Evolutionary conservation across 2,329 filamentous ascomycete genomes (phyloP).

Genomic region (Blumeriella jaapii): DNA sequence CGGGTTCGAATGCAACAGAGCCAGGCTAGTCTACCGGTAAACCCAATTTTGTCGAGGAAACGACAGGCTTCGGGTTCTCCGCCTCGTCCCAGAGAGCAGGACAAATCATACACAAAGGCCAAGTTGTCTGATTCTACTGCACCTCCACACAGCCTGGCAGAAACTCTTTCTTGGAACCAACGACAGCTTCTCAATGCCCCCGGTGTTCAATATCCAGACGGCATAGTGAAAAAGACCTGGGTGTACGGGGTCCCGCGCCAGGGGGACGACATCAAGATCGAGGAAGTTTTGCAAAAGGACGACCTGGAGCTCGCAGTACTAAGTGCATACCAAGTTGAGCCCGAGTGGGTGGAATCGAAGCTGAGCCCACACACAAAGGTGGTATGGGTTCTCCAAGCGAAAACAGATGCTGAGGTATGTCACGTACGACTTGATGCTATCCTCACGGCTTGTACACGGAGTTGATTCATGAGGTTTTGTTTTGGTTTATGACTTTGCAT

Average conservation of each 20-base stretch:
- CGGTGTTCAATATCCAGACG: constrained; percentile 31
- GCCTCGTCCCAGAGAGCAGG: neutral
- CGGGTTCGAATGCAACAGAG: constrained; percentile 43
- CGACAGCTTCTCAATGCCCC: constrained; percentile 5
- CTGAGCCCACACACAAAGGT: constrained; percentile 52
- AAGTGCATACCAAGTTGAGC: constrained; percentile 80
- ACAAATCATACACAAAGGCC: neutral
- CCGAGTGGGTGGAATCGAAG: constrained; percentile 43
- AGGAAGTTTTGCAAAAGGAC: constrained; percentile 69
- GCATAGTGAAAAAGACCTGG: constrained; percentile 75
- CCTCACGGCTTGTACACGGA: too few relatives aligned
- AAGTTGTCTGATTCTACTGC: neutral
- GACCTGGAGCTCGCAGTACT: constrained; percentile 67
- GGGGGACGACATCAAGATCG: constrained; percentile 70
- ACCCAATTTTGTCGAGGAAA: constrained; percentile 12
- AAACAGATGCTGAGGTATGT: constrained; percentile 38
- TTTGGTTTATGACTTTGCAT: too few relatives aligned
- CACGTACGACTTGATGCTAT: too few relatives aligned
- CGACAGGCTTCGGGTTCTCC: constrained; percentile 17
- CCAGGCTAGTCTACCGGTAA: neutral
- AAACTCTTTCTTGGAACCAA: constrained; percentile 7
- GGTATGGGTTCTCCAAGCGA: constrained; percentile 46
- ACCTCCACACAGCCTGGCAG: neutral
- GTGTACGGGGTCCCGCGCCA: constrained; percentile 48
- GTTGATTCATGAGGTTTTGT: too few relatives aligned